Base-by-base conservation (phyloP, 495 filamentous ascomycete genomes). In the Penicillium ucsense region DNA sequence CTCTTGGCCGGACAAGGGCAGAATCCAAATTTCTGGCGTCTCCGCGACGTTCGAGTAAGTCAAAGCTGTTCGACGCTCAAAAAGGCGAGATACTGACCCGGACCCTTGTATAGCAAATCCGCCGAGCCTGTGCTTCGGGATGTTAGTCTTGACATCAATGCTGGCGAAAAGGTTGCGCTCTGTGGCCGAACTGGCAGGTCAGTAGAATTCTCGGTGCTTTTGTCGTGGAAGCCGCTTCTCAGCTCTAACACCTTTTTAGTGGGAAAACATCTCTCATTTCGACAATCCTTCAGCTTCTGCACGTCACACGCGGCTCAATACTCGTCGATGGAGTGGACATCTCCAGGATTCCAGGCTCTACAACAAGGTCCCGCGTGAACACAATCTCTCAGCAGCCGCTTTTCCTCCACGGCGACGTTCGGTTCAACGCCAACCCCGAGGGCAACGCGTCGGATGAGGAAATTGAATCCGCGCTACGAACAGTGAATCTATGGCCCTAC, bases 381-480 rank as follows among this genome's bases (percentile, higher is more conserved):
- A 52, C 68, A 1, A 62, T 79, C 5, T 62, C 70, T 1, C 77
- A 80, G 50, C 74, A 80, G 12, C 64, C 72, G 0, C 67, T 75
- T 46, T 68, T 74, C 31, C 43, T 77, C 1, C 53, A 54, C 5
- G 74, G 68, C 9, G 64, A 55, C 2, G 56, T 78, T 3, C 66
- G 77, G 29, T 57, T 67, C 12, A 79, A 80, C 35, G 51, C 67
- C 6, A 72, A 77, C 46, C 68, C 71, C 6, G 46, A 59, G 34
- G 50, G 43, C 6, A 58, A 49, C 30, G 44, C 46, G 1, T 44
- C 53, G 2, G 70, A 76, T 35, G 61, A 66, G 6, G 49, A 43
- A 8, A 68, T 77, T 20, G 65, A 68, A 9, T 40, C 46, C 3
- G 65, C 60, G 1, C 55, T 80, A 3, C 33, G 61, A 12, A 56